Percentiles rank a stretch among this genome's conserved stretches.
phyloP scores from a whole-genome alignment of 192 early-diverging fungal genomes.

The Coemansia sp. region DNA sequence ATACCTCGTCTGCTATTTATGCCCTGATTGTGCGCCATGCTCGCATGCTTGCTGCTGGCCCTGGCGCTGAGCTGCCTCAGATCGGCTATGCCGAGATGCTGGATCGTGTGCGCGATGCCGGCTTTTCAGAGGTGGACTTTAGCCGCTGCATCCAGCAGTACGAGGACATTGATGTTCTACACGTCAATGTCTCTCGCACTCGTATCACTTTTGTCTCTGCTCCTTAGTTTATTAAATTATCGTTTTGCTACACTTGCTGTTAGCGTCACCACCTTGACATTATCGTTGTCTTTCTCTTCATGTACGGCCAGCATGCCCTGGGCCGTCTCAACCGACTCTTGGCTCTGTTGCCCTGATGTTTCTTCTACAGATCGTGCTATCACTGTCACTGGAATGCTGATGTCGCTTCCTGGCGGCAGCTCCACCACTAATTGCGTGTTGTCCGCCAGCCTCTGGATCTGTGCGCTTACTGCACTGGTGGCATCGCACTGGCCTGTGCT shows the following conservation, averaged over 20 bases:
- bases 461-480: background rate
- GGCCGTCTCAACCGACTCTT: background rate
- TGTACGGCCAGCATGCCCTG: slow-evolving; percentile 35
- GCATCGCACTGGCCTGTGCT: background rate
- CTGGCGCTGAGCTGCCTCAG: slow-evolving; percentile 40
- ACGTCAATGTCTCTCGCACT: slow-evolving; percentile 59
- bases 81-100: slow-evolving; percentile 62
- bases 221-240: slow-evolving; percentile 3
- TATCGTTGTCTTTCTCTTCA: slow-evolving; percentile 52
- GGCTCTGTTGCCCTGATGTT: background rate
- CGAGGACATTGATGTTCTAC: slow-evolving; percentile 72
- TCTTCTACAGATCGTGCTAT: background rate
- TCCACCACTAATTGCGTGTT: slow-evolving; percentile 33
- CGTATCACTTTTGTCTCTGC: slow-evolving; percentile 54
- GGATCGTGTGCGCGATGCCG: slow-evolving; percentile 70
- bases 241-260: slow-evolving; percentile 8
- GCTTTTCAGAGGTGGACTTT: slow-evolving; percentile 76
- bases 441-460: slow-evolving; percentile 28
- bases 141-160: slow-evolving; percentile 70
- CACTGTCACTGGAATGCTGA: slow-evolving; percentile 36
- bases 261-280: slow-evolving; percentile 44
- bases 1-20: slow-evolving; percentile 67
- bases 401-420: slow-evolving; percentile 24
- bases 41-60: slow-evolving; percentile 56
- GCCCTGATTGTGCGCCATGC: slow-evolving; percentile 72